phyloP scores from a whole-genome alignment of 768 basidiomycete species.

The Stropharia rugosoannulata region DNA sequence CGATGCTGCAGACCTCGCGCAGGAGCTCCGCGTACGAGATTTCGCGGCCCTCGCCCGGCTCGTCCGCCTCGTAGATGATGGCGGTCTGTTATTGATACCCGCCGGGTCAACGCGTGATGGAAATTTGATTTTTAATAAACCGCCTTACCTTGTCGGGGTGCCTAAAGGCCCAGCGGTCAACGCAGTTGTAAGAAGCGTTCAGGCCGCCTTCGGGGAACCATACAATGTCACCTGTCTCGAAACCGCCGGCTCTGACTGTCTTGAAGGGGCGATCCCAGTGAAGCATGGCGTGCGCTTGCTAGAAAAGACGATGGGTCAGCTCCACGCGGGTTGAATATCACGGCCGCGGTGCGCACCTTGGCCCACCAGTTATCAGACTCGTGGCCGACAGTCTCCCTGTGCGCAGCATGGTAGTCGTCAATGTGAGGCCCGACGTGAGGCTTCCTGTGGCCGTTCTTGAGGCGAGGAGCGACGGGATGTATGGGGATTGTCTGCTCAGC shows the following conservation, averaged over 20 bases:
- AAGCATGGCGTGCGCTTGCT: constrained; percentile 74
- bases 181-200: constrained; percentile 96
- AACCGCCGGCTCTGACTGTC: constrained; percentile 80
- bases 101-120: not conserved
- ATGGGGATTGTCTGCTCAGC: constrained; percentile 39
- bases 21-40: constrained; percentile 85
- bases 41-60: constrained; percentile 75
- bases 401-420: constrained; percentile 67
- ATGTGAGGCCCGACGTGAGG: constrained; percentile 83
- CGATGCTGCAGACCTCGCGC: constrained; percentile 83
- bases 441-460: constrained; percentile 57
- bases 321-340: not conserved
- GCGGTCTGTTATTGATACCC: constrained; percentile 59
- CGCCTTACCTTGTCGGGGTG: constrained; percentile 73
- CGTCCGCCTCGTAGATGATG: constrained; percentile 98
- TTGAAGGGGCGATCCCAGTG: constrained; percentile 91
- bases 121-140: not conserved
- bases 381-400: constrained; percentile 71
- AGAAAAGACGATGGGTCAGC: constrained; percentile 1
- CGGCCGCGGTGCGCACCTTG: constrained; percentile 46
- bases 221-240: constrained; percentile 81
- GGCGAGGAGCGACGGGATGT: constrained; percentile 77
- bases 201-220: constrained; percentile 97
- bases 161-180: constrained; percentile 93
- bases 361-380: constrained; percentile 89